Evolutionary conservation across 805 yeast genomes (phyloP).

Genomic region (Myxozyma sirexii): DNA sequence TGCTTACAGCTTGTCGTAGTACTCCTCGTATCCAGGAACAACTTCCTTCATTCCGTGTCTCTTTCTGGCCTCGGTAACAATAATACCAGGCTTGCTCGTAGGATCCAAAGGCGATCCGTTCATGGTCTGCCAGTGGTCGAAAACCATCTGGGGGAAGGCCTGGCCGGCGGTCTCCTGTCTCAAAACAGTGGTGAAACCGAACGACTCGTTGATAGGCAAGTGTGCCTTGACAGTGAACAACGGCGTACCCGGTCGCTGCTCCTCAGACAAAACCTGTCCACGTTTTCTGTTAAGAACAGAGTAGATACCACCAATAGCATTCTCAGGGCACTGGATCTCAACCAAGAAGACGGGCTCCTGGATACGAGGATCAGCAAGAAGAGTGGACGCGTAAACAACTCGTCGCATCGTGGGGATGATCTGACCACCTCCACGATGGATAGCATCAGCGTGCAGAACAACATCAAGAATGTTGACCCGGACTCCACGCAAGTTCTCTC

Average conservation of each 20-base stretch:
- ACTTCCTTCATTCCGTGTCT: conserved; percentile 95
- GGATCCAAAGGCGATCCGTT: conserved; percentile 92
- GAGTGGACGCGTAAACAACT: conserved; percentile 97
- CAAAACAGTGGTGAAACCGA: conserved; percentile 99
- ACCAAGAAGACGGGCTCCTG: conserved; percentile 99
- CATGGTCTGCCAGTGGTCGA: conserved; percentile 96
- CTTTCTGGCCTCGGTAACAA: conserved; percentile 75
- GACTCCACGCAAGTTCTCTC: conserved; percentile 94
- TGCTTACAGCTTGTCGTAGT: conserved; percentile 63
- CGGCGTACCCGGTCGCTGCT: conserved; percentile 99
- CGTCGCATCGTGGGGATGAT: conserved; percentile 99
- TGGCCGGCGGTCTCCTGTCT: conserved; percentile 99
- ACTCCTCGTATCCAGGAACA: conserved; percentile 99
- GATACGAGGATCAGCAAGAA: conserved; percentile 97
- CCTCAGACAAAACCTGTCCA: conserved; percentile 99
- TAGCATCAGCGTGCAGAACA: conserved; percentile 99
- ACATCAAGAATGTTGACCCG: conserved; percentile 99
- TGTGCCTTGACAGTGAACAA: conserved; percentile 99
- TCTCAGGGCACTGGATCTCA: conserved; percentile 99
- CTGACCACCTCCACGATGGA: conserved; percentile 99
- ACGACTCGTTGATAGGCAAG: conserved; percentile 99
- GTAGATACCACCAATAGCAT: conserved; percentile 99
- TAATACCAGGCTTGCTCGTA: conserved; percentile 67
- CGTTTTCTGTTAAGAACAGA: conserved; percentile 95
- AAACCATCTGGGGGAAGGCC: conserved; percentile 99